These are phyloP conservation scores for Darksidea phi DNA, from an alignment of 495 filamentous ascomycete species.

Conservation along the genomic window DNA sequence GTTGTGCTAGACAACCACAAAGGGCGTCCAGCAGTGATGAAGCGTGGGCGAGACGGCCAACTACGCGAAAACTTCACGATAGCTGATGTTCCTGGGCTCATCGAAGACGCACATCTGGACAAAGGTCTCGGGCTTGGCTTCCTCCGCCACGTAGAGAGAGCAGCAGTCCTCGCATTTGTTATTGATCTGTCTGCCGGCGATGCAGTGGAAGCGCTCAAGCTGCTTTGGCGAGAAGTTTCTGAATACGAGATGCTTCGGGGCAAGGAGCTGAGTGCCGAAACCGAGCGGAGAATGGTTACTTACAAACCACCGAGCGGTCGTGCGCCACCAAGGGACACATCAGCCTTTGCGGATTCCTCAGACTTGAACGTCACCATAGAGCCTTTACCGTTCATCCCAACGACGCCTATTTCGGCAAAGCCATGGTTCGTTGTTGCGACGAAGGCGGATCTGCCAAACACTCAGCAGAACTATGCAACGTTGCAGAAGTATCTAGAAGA, in stretches of 20 bases:
- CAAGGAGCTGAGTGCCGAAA: slow-evolving; percentile 52
- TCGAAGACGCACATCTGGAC: slow-evolving; percentile 87
- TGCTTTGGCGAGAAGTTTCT: slow-evolving; percentile 83
- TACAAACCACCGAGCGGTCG: slow-evolving; percentile 20
- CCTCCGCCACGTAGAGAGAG: slow-evolving; percentile 89
- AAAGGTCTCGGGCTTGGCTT: slow-evolving; percentile 89
- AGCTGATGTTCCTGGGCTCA: slow-evolving; percentile 91
- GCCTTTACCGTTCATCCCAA: slow-evolving; percentile 35
- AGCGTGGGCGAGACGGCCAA: slow-evolving; percentile 40
- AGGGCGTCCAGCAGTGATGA: slow-evolving; percentile 58
- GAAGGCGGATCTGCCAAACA: slow-evolving; percentile 81
- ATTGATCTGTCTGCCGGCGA: slow-evolving; percentile 79
- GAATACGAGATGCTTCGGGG: slow-evolving; percentile 76
- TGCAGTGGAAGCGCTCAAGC: slow-evolving; percentile 72
- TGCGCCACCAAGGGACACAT: neutral
- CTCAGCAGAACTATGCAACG: slow-evolving; percentile 70
- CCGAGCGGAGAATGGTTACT: slow-evolving; percentile 46
- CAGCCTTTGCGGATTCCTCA: neutral
- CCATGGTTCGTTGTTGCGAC: slow-evolving; percentile 98
- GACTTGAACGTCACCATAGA: slow-evolving; percentile 14
- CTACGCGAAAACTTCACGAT: slow-evolving; percentile 79
- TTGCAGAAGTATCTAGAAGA: slow-evolving; percentile 66
- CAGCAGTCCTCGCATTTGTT: slow-evolving; percentile 88
- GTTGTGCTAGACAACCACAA: slow-evolving; percentile 82
- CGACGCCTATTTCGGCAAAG: slow-evolving; percentile 74